Base-by-base conservation (phyloP, 2,329 filamentous ascomycete species). In the Cladosporium cucumerinum region DNA sequence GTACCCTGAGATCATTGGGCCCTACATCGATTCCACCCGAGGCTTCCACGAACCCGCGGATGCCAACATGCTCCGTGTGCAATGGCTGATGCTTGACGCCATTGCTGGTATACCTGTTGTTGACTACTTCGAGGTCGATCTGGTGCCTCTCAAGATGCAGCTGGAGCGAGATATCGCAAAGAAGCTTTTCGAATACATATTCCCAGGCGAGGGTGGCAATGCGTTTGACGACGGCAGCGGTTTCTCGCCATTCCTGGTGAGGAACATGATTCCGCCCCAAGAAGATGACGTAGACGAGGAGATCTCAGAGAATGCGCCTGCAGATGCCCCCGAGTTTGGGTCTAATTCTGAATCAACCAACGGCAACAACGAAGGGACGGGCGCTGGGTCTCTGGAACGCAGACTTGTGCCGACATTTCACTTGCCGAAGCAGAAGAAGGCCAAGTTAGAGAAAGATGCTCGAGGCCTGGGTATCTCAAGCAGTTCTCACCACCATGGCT, bases 21-120 rank as follows among this genome's bases (percentile, higher is more conserved):
- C 95, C 0, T 98, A 96, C 73, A 80, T 90, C 25, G 90, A 96
- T 67, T 85, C 86, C 39, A 75, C 75, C 78, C 86, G 76, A 74
- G 81, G 69, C 72, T 81, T 75, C 69, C 81, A 83, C 34, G 84
- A 86, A 54, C 78, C 83, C n/a, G 87, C 89, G 67, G 87, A 90
- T 67, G 84, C 85, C 54, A 92, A 93, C 73, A 98, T 98, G 90
- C 85, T 99, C 60, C 87, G 90, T 36, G 91, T 99, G 14, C 95
- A 96, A 75, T 99, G 96, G 92, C 89, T 97, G 75, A 97, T 97
- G 92, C 84, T 99, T 5, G 95, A 99, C 79, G 93, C 95, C 8
- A 97, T 99, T 76, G 95, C 94, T 43, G 95, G 95, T 57, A 99
- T 99, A 67, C 92, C 94, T 0, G 93, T 99, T 34, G 92, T 99